Evolutionary conservation across 768 basidiomycete genomes (phyloP).

Genomic region (Suillus occidentalis): DNA sequence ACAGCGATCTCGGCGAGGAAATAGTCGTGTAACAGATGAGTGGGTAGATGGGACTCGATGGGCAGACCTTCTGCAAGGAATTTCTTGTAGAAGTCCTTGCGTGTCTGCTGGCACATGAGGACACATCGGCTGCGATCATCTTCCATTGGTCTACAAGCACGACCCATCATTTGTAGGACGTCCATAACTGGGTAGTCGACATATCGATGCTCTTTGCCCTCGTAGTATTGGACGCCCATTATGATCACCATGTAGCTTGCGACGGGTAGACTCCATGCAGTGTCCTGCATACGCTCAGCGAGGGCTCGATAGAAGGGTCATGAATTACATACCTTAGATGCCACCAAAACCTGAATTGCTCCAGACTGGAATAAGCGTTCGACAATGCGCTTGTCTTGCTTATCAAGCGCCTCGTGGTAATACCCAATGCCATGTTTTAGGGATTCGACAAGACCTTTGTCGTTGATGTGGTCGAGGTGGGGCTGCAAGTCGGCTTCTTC

Average conservation of each 20-base stretch:
- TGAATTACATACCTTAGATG: conserved; percentile 70
- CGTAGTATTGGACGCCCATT: conserved; percentile 98
- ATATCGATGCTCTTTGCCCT: conserved; percentile 97
- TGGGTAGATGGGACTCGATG: conserved; percentile 92
- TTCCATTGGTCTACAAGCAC: conserved; percentile 88
- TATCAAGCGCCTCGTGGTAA: conserved; percentile 91
- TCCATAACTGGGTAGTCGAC: conserved; percentile 98
- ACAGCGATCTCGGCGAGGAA: conserved; percentile 98
- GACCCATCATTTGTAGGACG: conserved; percentile 98
- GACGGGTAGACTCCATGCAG: conserved; percentile 93
- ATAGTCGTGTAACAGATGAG: conserved; percentile 90
- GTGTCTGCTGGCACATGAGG: conserved; percentile 95
- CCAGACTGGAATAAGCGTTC: conserved; percentile 91
- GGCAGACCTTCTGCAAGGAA: conserved; percentile 97
- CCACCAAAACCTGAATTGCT: conserved; percentile 92
- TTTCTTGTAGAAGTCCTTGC: conserved; percentile 99
- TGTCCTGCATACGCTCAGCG: conserved; percentile 57
- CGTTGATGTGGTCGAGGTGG: conserved; percentile 83
- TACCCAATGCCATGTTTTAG: conserved; percentile 90
- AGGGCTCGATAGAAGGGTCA: not conserved
- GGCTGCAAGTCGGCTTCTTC: conserved; percentile 80
- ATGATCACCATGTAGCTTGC: conserved; percentile 98
- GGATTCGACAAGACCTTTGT: conserved; percentile 73
- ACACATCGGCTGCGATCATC: conserved; percentile 93
- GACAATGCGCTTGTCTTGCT: conserved; percentile 92